A percentile compares a stretch with the other conserved stretches of the same genome.
Conservation (phyloP, 768 basidiomycete genomes). For the Amanita inopinata region DNA sequence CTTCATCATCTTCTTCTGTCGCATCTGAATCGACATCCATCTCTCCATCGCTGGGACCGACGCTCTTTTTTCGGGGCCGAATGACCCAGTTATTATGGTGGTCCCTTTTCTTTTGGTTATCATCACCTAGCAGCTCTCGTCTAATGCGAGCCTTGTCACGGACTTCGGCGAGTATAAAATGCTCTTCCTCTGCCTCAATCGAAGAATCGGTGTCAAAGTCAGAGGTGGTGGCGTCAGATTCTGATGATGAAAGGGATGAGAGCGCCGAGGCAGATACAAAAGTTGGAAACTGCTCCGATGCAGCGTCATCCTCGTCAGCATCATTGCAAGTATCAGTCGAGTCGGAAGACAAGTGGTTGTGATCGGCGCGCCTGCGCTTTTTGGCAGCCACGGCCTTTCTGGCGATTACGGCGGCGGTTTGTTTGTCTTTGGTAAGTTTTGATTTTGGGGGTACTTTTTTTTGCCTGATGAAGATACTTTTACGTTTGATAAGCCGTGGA, state of each 20-base stretch:
- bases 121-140: slow-evolving; percentile 51
- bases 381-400: slow-evolving; percentile 14
- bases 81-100: slow-evolving; percentile 57
- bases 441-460: slow-evolving; percentile 14
- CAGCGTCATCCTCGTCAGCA: slow-evolving; percentile 20
- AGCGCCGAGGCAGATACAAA: slow-evolving; percentile 58
- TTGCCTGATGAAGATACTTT: slow-evolving; percentile 8
- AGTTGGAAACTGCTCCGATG: slow-evolving; percentile 40
- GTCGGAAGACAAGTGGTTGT: slow-evolving; percentile 24
- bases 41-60: slow-evolving; percentile 51
- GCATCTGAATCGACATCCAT: slow-evolving; percentile 55
- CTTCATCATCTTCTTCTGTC: slow-evolving; percentile 53
- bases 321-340: slow-evolving; percentile 16
- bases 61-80: slow-evolving; percentile 58
- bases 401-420: slow-evolving; percentile 11
- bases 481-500: slow-evolving; percentile 4
- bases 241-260: slow-evolving; percentile 41
- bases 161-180: slow-evolving; percentile 40
- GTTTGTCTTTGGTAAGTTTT: slow-evolving; percentile 11
- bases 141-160: slow-evolving; percentile 44
- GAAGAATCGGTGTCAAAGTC: slow-evolving; percentile 47
- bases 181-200: slow-evolving; percentile 54
- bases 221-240: slow-evolving; percentile 37
- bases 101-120: slow-evolving; percentile 29
- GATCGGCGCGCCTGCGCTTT: slow-evolving; percentile 30